Conservation (phyloP, 2,329 filamentous ascomycete genomes). For the Trichoderma simmonsii region DNA sequence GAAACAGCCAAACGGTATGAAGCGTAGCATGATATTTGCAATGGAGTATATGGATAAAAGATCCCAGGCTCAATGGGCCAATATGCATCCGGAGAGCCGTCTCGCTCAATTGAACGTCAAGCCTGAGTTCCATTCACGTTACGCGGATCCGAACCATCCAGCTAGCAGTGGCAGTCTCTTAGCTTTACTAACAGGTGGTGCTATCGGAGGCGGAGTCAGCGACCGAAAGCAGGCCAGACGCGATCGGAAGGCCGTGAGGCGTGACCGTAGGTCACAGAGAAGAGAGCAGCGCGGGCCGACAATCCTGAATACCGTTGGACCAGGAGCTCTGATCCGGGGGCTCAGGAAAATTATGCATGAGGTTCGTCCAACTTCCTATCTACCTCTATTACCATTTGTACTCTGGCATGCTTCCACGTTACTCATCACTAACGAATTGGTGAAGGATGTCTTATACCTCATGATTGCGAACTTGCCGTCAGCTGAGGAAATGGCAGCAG, state of each 20-base stretch:
- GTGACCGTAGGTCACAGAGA: neutral
- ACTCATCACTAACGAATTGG: neutral
- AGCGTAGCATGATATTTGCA: constrained; percentile 18
- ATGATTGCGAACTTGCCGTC: constrained; percentile 21
- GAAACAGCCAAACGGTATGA: constrained; percentile 7
- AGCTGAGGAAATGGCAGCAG: constrained; percentile 15
- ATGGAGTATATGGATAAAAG: constrained; percentile 27
- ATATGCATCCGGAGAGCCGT: constrained; percentile 22
- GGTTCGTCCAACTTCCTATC: neutral
- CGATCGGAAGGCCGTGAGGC: neutral
- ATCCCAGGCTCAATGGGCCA: constrained; percentile 25
- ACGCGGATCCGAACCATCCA: constrained; percentile 31
- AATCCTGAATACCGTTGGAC: constrained; percentile 4
- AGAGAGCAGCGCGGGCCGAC: constrained; percentile 12
- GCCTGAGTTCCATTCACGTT: constrained; percentile 28
- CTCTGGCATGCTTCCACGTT: neutral
- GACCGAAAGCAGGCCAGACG: neutral
- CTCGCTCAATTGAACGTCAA: constrained; percentile 24
- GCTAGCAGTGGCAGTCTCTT: constrained; percentile 28
- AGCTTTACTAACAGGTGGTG: constrained; percentile 28
- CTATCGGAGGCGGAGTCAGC: neutral
- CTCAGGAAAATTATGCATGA: constrained; percentile 19
- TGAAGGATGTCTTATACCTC: constrained; percentile 20
- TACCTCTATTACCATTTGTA: neutral
- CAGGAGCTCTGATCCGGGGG: constrained; percentile 8